Percentiles rank a stretch among this genome's conserved stretches.
Evolutionary conservation across 148 eudicot genomes (phyloP).

Genomic region (Rhododendron simsii): DNA sequence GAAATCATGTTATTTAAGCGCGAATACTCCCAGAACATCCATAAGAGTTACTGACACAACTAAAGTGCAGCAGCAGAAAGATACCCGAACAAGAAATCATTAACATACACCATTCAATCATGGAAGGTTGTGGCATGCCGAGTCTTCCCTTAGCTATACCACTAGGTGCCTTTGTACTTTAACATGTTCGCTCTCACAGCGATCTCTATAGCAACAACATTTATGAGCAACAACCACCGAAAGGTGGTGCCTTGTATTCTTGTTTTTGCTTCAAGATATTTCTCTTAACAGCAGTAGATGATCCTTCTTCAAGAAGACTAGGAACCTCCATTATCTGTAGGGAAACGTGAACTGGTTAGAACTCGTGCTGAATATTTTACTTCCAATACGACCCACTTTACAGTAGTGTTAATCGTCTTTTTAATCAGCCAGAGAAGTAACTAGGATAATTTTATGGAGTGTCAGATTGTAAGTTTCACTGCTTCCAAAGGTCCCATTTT

Average conservation of each 20-base stretch:
- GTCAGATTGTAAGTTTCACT: not conserved
- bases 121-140: not conserved
- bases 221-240: constrained; percentile 65
- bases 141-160: not conserved
- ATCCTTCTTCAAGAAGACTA: constrained; percentile 83
- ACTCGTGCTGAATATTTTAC: not conserved
- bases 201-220: not conserved
- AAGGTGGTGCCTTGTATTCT: constrained; percentile 37
- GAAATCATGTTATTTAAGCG: not conserved
- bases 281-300: constrained; percentile 65
- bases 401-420: not conserved
- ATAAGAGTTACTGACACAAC: not conserved
- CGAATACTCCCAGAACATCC: constrained; percentile 2
- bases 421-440: not conserved
- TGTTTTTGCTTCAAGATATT: constrained; percentile 76
- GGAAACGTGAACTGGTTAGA: not conserved
- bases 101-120: constrained; percentile 19
- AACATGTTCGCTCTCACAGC: not conserved
- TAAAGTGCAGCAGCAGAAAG: constrained; percentile 3
- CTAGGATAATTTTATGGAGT: not conserved
- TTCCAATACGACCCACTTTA: not conserved
- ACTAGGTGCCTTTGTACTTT: not conserved
- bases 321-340: constrained; percentile 93
- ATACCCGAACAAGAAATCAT: not conserved
- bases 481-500: not conserved